Evolutionary conservation across 768 basidiomycete genomes (phyloP).

Genomic region (Suillus discolor): DNA sequence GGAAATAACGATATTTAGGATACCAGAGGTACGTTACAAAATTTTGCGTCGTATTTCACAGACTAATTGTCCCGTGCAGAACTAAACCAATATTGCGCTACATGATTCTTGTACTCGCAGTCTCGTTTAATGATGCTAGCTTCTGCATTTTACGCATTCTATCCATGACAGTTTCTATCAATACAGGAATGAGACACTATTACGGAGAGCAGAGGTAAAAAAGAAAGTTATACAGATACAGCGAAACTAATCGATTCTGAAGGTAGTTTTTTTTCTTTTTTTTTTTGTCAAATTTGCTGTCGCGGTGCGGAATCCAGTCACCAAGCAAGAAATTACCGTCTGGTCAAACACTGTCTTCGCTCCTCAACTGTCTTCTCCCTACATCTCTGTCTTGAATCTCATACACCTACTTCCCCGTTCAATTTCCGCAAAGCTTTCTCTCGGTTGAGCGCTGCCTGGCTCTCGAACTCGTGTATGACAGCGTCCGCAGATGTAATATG

Average conservation of each 20-base stretch:
- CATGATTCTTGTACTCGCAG: constrained; percentile 2
- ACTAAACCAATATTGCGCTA: constrained; percentile 26
- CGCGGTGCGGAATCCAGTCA: neutral
- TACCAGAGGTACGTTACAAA: constrained; percentile 68
- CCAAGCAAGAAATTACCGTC: neutral
- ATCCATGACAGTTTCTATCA: neutral
- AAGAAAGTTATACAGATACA: neutral
- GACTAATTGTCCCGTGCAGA: constrained; percentile 29
- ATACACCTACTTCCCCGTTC: neutral
- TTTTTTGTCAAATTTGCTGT: neutral
- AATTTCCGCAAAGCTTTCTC: neutral
- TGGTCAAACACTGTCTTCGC: constrained; percentile 4
- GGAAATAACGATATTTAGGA: constrained; percentile 90
- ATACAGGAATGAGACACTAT: neutral
- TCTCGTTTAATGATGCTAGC: neutral
- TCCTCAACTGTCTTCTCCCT: constrained; percentile 22
- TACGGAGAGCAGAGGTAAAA: neutral
- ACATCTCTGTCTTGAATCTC: constrained; percentile 12
- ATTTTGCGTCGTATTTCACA: neutral
- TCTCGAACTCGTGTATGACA: constrained; percentile 18
- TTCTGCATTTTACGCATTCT: neutral
- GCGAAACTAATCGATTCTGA: neutral
- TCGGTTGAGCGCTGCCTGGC: neutral
- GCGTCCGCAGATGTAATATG: constrained; percentile 30
- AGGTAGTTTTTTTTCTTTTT: neutral